A percentile compares a stretch with the other conserved stretches of the same genome.
These are phyloP conservation scores for Polygonum aviculare DNA, from an alignment of 148 eudicot genomes.

Conservation along the genomic window DNA sequence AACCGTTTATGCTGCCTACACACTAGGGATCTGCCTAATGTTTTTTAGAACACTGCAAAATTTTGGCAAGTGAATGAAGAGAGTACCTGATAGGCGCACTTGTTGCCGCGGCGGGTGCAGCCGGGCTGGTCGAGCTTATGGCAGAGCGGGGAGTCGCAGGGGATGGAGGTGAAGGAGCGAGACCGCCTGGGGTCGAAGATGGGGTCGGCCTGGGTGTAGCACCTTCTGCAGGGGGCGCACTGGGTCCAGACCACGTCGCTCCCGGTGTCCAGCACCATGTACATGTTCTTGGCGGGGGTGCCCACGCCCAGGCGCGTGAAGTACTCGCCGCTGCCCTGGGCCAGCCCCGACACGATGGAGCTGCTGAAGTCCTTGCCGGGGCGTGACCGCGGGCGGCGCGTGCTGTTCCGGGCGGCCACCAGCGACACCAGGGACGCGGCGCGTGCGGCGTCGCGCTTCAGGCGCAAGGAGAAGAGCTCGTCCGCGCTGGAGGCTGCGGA, in stretches of 20 bases:
- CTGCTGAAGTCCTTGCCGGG: constrained; percentile 44
- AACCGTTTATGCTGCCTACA: too few species aligned
- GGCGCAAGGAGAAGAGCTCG: constrained; percentile 41
- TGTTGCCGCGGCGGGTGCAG: constrained; percentile 38
- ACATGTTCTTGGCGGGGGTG: constrained; percentile 61
- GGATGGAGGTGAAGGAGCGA: constrained; percentile 34
- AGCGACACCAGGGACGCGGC: constrained; percentile 23
- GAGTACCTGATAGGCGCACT: constrained; percentile 58
- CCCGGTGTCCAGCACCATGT: constrained; percentile 91
- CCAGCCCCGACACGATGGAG: constrained; percentile 70
- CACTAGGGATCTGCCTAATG: too few species aligned
- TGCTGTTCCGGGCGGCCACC: constrained; percentile 7
- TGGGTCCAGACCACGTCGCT: constrained; percentile 96
- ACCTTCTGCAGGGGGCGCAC: constrained; percentile 66
- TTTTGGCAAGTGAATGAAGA: too few species aligned
- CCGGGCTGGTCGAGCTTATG: constrained; percentile 62
- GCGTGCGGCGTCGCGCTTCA: constrained; percentile 48
- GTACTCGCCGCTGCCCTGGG: constrained; percentile 94
- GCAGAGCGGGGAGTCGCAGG: constrained; percentile 61
- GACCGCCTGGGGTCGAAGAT: constrained; percentile 64
- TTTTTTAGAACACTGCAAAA: too few species aligned
- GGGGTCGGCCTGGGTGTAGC: constrained; percentile 79
- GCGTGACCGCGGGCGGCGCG: constrained; percentile 8
- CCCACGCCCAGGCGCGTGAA: constrained; percentile 93
- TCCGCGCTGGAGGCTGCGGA: constrained; percentile 32